These are phyloP conservation scores for Fusarium protoensiforme DNA, from an alignment of 2,329 filamentous ascomycete genomes.

Conservation along the genomic window DNA sequence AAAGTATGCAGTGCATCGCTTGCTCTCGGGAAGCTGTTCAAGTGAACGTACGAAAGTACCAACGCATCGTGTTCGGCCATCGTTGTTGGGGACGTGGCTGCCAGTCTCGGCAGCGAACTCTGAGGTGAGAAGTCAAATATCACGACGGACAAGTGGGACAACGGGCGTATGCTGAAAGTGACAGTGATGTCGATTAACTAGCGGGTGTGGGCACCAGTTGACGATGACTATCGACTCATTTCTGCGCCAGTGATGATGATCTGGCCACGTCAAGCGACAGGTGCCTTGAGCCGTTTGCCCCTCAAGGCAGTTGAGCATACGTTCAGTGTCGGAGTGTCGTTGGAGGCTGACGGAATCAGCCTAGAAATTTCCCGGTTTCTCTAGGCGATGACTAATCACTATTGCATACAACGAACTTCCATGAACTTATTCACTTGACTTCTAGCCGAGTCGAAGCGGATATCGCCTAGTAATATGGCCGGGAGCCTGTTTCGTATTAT, in stretches of 20 bases:
- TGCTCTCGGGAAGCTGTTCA: constrained; percentile 58
- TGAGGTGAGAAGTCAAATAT: constrained; percentile 7
- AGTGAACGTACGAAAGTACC: constrained; percentile 61
- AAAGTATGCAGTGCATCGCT: constrained; percentile 69
- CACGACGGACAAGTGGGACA: constrained; percentile 10
- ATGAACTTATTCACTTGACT: neutral
- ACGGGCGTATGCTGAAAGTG: neutral
- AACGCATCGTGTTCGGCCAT: constrained; percentile 53
- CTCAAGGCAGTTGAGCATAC: constrained; percentile 13
- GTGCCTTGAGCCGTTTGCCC: constrained; percentile 36
- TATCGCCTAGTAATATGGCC: neutral
- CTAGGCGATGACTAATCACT: constrained; percentile 40
- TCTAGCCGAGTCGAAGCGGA: neutral
- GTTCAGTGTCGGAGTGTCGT: neutral
- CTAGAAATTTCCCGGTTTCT: constrained; percentile 39
- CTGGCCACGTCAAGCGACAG: constrained; percentile 38
- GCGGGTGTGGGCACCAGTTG: neutral
- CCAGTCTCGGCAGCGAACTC: neutral
- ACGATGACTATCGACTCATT: neutral
- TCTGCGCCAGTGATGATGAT: neutral
- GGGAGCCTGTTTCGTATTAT: neutral
- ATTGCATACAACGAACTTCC: constrained; percentile 12
- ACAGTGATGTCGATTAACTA: constrained; percentile 10
- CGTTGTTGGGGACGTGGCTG: neutral
- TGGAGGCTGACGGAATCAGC: constrained; percentile 30